Evolutionary conservation across 176 grass and related monocot genomes (phyloP).

Genomic region (Oryza longistaminata): DNA sequence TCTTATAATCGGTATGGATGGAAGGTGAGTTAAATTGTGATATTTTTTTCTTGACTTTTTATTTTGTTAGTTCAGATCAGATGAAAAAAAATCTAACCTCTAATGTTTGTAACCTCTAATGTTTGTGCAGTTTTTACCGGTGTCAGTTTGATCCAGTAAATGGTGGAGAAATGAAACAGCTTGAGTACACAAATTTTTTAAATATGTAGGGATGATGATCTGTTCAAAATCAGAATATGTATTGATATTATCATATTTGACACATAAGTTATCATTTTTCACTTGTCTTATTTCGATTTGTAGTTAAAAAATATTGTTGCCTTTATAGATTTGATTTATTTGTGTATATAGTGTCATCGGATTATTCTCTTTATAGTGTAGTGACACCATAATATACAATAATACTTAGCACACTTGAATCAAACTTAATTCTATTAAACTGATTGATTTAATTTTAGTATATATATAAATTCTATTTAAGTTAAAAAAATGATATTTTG

Average conservation of each 20-base stretch:
- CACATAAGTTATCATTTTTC: background rate
- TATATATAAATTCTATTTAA: too few relatives aligned
- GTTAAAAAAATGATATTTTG: too few relatives aligned
- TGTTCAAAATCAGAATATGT: too few relatives aligned
- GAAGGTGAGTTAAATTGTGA: slow-evolving; percentile 49
- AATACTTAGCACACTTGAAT: too few relatives aligned
- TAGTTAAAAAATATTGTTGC: background rate
- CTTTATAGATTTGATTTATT: background rate
- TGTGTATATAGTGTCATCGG: background rate
- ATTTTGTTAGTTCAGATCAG: background rate
- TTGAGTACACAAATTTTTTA: slow-evolving; percentile 57
- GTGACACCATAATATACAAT: too few relatives aligned
- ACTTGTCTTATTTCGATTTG: background rate
- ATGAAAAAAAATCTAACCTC: background rate
- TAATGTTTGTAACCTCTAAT: background rate
- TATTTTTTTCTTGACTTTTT: background rate
- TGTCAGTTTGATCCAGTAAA: slow-evolving; percentile 62
- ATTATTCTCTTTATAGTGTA: too few relatives aligned
- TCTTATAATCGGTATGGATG: slow-evolving; percentile 72
- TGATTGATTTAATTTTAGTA: too few relatives aligned
- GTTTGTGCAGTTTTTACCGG: slow-evolving; percentile 69
- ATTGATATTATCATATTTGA: too few relatives aligned
- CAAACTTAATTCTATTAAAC: too few relatives aligned
- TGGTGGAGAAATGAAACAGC: slow-evolving; percentile 61
- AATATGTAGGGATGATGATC: background rate